Evolutionary conservation across 768 basidiomycete genomes (phyloP).

Genomic region (Psilocybe cyanescens): DNA sequence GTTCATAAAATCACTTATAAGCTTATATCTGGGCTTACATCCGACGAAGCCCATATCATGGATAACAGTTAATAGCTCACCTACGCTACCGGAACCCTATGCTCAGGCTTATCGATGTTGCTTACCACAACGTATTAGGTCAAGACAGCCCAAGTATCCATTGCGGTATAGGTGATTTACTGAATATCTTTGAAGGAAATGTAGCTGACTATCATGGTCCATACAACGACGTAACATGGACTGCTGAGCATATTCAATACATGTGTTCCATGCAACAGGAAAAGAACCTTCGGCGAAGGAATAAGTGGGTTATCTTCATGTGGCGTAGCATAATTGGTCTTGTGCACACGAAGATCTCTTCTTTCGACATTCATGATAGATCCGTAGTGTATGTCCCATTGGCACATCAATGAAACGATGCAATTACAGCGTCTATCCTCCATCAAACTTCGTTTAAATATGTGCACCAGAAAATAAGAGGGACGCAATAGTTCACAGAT

Average conservation of each 20-base stretch:
- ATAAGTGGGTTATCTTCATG: too few relatives aligned
- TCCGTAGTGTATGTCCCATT: too few relatives aligned
- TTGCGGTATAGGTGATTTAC: conserved; percentile 59
- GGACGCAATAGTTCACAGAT: too few relatives aligned
- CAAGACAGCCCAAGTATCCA: conserved; percentile 45
- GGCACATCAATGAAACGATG: too few relatives aligned
- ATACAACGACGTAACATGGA: conserved; percentile 26
- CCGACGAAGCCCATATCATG: conserved; percentile 56
- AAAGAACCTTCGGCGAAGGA: too few relatives aligned
- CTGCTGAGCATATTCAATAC: conserved; percentile 13
- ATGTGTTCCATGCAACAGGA: too few relatives aligned
- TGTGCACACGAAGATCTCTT: too few relatives aligned
- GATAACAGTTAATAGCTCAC: conserved; percentile 51
- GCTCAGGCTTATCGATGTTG: neutral
- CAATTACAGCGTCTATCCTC: too few relatives aligned
- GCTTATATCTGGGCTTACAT: conserved; percentile 44
- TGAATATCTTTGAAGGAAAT: conserved; percentile 51
- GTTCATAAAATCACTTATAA: conserved; percentile 15
- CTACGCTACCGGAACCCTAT: conserved; percentile 38
- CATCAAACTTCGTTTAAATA: too few relatives aligned
- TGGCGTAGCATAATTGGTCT: too few relatives aligned
- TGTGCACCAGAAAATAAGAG: too few relatives aligned
- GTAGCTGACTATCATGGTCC: conserved; percentile 47
- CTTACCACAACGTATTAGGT: neutral
- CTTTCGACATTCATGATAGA: too few relatives aligned